Evolutionary conservation across 768 basidiomycete genomes (phyloP), one percentile per base, ranked within the genome.

Genomic region (Podaxis sp.): DNA sequence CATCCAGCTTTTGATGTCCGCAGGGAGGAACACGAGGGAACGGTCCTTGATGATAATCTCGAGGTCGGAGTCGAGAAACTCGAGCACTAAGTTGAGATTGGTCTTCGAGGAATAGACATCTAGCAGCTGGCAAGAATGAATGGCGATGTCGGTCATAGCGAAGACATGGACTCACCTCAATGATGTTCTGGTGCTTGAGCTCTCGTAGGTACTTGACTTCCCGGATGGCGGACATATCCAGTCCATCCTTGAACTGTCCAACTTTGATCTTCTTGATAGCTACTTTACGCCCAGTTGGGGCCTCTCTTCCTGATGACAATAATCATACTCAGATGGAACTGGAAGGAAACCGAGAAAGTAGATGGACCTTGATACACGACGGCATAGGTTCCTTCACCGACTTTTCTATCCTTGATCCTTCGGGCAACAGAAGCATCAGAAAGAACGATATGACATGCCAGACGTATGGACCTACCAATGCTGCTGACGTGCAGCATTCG

Each of bases 191-290:
- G 78, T 99, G 97, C 63, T 87, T 88, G 46, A 99, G 76, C 74
- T 99, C 97, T 40, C 95, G 88, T 62, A 99, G 80, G 73, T 95
- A 98, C 75, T 97, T 98, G 70, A 99, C 96, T 77, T 99, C 97
- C 13, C 97, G 89, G 61, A 99, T 89, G 62, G 97, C 97, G 65
- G 95, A 96, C 95, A 99, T 98, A 76, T 99, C 96, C 38, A 99
- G 83, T 12, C 97, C 97, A 76, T 99, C 97, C 73, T 96, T 96
- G 81, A 96, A 95, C 68, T 92, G 92, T 4, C 95, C 95, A 13
- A 96, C 90, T 70, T 96, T 96, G 68, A 97, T 96, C 77, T 99
- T 99, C 80, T 99, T 99, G 68, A 99, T 96, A 61, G 97, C 97
- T 0, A 98, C 88, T 75, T 89, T 91, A n/a, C 87, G 80, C 33